Evolutionary conservation across 1,284 basidiomycete species (phyloP).

Genomic region (Fomitiporia mediterranea): DNA sequence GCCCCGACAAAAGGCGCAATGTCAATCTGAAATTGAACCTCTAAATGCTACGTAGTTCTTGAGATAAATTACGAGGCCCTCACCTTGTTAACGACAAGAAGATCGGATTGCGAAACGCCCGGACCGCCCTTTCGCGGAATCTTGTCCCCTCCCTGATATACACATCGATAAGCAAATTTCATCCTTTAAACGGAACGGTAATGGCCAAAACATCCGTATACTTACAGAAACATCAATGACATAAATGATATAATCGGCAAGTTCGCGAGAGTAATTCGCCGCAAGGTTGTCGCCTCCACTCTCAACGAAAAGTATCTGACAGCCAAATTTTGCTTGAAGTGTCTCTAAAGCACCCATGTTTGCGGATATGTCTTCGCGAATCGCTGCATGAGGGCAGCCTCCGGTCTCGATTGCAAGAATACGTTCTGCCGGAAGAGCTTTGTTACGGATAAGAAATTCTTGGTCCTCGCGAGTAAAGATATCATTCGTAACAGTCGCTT

Average conservation of each 20-base stretch:
- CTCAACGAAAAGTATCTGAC: slow-evolving; percentile 89
- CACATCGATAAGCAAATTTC: slow-evolving; percentile 14
- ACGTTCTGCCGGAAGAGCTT: slow-evolving; percentile 79
- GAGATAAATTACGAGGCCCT: slow-evolving; percentile 5
- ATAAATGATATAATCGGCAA: slow-evolving; percentile 97
- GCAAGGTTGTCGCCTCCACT: slow-evolving; percentile 95
- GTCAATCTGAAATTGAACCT: slow-evolving; percentile 61
- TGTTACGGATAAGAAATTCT: slow-evolving; percentile 92
- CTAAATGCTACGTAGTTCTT: not conserved
- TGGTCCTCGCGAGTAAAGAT: slow-evolving; percentile 98
- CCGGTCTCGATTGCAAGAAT: slow-evolving; percentile 98
- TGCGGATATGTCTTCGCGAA: slow-evolving; percentile 95
- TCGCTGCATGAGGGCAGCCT: slow-evolving; percentile 93
- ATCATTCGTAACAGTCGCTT: slow-evolving; percentile 93
- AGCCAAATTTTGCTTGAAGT: slow-evolving; percentile 85
- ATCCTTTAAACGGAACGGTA: not conserved
- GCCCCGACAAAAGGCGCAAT: slow-evolving; percentile 91
- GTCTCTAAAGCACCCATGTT: slow-evolving; percentile 95
- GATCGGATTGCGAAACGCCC: slow-evolving; percentile 92
- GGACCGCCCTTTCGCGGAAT: slow-evolving; percentile 98
- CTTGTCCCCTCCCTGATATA: slow-evolving; percentile 84
- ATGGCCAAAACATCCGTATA: no score
- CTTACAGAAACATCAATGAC: slow-evolving; percentile 80
- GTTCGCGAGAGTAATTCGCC: slow-evolving; percentile 92
- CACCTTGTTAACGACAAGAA: slow-evolving; percentile 94